Percentiles rank a stretch among this genome's conserved stretches.
Conservation (phyloP, 257 asterid genomes). For the Primulina eburnea region DNA sequence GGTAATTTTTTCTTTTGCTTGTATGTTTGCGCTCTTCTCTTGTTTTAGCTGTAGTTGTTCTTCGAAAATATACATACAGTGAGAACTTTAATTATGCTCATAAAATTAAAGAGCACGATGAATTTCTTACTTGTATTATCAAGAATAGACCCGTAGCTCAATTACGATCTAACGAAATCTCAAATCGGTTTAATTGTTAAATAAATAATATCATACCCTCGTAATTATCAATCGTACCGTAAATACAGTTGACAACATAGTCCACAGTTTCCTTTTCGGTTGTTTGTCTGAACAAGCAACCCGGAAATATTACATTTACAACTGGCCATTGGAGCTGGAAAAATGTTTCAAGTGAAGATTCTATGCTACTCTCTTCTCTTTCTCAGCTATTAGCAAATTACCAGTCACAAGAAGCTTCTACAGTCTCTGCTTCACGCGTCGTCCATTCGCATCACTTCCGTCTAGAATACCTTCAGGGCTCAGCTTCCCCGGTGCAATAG, state of each 20-base stretch:
- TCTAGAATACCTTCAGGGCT: slow-evolving; percentile 55
- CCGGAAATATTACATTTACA: slow-evolving; percentile 30
- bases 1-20: no score
- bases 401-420: slow-evolving; percentile 24
- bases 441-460: slow-evolving; percentile 67
- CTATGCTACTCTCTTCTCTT: slow-evolving; percentile 21
- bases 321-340: slow-evolving; percentile 26
- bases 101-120: no score
- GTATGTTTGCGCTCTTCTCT: no score
- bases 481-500: slow-evolving; percentile 49
- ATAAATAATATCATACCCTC: slow-evolving; percentile 16
- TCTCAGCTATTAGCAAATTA: slow-evolving; percentile 11
- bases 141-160: no score
- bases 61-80: no score
- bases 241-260: slow-evolving; percentile 20
- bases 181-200: no score
- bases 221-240: slow-evolving; percentile 17
- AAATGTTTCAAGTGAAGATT: slow-evolving; percentile 25
- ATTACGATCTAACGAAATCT: no score
- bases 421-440: slow-evolving; percentile 89
- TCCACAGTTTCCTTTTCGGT: background rate
- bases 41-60: no score
- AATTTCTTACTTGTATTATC: no score
- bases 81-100: no score
- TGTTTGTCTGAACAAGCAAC: slow-evolving; percentile 18